Evolutionary conservation across 2,329 filamentous ascomycete species (phyloP).

Genomic region (Rutstroemia sp.): DNA sequence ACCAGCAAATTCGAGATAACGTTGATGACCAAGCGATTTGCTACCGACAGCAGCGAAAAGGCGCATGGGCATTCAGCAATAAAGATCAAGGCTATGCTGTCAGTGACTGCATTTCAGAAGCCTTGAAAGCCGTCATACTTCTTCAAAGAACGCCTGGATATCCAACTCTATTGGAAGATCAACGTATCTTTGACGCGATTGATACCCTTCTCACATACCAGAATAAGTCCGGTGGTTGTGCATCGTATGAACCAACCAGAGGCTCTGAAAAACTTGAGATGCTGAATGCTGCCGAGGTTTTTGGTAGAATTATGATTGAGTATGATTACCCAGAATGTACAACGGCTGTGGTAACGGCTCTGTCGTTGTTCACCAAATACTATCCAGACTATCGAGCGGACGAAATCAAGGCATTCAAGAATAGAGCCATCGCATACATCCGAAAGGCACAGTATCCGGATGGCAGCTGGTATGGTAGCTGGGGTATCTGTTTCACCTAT

Average conservation of each 20-base stretch:
- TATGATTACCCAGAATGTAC: constrained; percentile 99
- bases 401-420: constrained; percentile 70
- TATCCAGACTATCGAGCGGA: constrained; percentile 72
- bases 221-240: constrained; percentile 76
- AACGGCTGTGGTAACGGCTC: constrained; percentile 82
- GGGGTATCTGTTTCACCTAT: constrained; percentile 98
- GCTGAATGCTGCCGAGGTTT: constrained; percentile 93
- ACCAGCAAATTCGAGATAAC: constrained; percentile 85
- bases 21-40: constrained; percentile 59
- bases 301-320: constrained; percentile 95
- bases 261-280: constrained; percentile 72
- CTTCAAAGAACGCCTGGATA: constrained; percentile 74
- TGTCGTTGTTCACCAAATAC: constrained; percentile 72
- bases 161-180: constrained; percentile 65
- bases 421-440: constrained; percentile 73
- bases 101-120: constrained; percentile 90
- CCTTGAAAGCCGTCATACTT: constrained; percentile 76
- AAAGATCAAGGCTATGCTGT: constrained; percentile 90
- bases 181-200: constrained; percentile 77
- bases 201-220: constrained; percentile 91
- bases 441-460: constrained; percentile 69
- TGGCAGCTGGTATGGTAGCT: constrained; percentile 96
- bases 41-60: constrained; percentile 86
- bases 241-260: constrained; percentile 80
- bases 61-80: constrained; percentile 94